A percentile compares a stretch with the other conserved stretches of the same genome.
phyloP scores from a whole-genome alignment of 768 basidiomycete genomes.

The Pleurotus ostreatus region DNA sequence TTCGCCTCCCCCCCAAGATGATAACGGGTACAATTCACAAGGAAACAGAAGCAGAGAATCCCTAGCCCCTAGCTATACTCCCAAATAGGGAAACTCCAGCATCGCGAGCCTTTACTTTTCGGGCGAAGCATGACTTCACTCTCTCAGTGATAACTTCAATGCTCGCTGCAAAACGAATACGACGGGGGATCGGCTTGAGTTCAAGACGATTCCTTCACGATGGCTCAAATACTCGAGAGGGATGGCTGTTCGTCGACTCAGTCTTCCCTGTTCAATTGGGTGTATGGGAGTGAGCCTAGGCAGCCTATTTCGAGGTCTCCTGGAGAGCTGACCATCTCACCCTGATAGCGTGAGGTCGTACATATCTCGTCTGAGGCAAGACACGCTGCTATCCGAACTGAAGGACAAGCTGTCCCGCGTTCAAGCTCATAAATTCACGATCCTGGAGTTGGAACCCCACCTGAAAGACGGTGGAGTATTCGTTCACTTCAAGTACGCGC shows the following conservation, averaged over 20 bases:
- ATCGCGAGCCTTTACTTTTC: too few species aligned
- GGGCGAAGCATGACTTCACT: too few species aligned
- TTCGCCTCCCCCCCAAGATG: too few species aligned
- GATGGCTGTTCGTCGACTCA: conserved; percentile 71
- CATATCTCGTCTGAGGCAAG: conserved; percentile 14
- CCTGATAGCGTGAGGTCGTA: not conserved
- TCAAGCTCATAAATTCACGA: conserved; percentile 50
- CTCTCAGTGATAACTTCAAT: not conserved
- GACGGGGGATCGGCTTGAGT: not conserved
- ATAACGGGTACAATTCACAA: too few species aligned
- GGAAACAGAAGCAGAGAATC: too few species aligned
- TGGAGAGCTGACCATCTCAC: not conserved
- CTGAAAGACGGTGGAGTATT: conserved; percentile 86
- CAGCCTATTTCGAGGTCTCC: conserved; percentile 38
- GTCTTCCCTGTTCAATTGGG: conserved; percentile 74
- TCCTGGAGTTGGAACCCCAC: conserved; percentile 62
- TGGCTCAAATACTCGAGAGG: conserved; percentile 28
- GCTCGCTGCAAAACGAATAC: not conserved
- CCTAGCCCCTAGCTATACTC: too few species aligned
- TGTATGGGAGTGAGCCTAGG: conserved; percentile 61
- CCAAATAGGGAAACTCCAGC: too few species aligned
- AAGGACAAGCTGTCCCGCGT: conserved; percentile 45
- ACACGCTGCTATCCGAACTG: conserved; percentile 49
- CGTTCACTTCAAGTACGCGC: conserved; percentile 60
- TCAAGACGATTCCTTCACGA: conserved; percentile 9